Conservation (phyloP, 495 filamentous ascomycete genomes). For the Aspergillus saccharolyticus region DNA sequence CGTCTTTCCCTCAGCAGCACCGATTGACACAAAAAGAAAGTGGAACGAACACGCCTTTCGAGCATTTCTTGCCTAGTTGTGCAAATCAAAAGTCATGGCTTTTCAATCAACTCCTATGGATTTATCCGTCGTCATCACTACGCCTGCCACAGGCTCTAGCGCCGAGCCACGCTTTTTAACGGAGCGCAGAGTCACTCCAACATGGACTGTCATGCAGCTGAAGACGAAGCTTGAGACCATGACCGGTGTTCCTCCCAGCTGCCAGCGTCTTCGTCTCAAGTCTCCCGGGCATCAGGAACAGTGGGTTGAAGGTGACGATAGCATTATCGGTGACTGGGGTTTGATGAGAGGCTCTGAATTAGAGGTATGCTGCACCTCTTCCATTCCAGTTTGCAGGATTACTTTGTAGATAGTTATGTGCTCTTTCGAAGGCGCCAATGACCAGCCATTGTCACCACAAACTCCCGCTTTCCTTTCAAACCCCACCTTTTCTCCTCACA, state of each 20-base stretch:
- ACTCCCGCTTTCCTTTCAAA: not conserved
- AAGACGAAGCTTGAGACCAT: constrained; percentile 89
- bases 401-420: not conserved
- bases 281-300: constrained; percentile 31
- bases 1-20: too few species aligned
- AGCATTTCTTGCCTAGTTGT: not conserved
- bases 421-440: not conserved
- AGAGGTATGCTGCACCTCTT: constrained; percentile 29
- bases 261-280: constrained; percentile 60
- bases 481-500: not conserved
- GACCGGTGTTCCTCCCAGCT: constrained; percentile 80
- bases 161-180: constrained; percentile 69
- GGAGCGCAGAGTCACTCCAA: constrained; percentile 85
- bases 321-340: constrained; percentile 34
- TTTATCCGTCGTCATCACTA: constrained; percentile 78
- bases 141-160: constrained; percentile 64
- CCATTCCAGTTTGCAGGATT: not conserved
- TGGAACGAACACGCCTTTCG: too few species aligned
- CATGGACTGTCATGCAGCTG: constrained; percentile 83
- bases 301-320: constrained; percentile 37
- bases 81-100: constrained; percentile 26
- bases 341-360: constrained; percentile 41
- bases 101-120: constrained; percentile 63
- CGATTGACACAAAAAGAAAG: too few species aligned
- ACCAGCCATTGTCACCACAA: not conserved